Evolutionary conservation across 2,329 filamentous ascomycete genomes (phyloP).

Genomic region (Pseudocercospora ulei): DNA sequence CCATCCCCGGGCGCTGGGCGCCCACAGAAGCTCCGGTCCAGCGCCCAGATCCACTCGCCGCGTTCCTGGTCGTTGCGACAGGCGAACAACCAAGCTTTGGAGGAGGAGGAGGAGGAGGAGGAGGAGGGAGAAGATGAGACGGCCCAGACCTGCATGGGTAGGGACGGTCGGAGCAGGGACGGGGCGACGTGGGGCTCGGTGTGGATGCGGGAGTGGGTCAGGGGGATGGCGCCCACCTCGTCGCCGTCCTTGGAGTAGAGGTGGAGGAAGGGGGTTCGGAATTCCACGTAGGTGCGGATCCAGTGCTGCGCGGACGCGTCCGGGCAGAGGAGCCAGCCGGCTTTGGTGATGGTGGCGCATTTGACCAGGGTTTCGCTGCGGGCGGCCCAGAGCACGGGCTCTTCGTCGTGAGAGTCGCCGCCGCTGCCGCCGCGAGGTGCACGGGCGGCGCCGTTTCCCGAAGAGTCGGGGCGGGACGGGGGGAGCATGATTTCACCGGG

Average conservation of each 20-base stretch:
- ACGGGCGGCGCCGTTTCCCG: constrained; percentile 50
- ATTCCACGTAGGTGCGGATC: constrained; percentile 86
- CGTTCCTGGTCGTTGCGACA: constrained; percentile 83
- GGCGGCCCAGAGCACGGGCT: constrained; percentile 59
- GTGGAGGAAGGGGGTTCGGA: constrained; percentile 83
- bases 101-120: no score
- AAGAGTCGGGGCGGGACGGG: constrained; percentile 54
- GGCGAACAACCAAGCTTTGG: constrained; percentile 90
- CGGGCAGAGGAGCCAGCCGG: constrained; percentile 74
- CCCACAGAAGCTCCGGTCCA: constrained; percentile 72
- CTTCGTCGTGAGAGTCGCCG: constrained; percentile 31
- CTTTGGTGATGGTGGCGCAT: constrained; percentile 63
- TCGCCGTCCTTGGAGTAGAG: constrained; percentile 82
- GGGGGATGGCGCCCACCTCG: constrained; percentile 78
- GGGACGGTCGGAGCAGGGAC: constrained; percentile 47
- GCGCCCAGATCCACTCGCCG: constrained; percentile 90
- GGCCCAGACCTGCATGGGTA: constrained; percentile 59
- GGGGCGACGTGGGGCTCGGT: constrained; percentile 79
- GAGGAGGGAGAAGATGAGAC: no score
- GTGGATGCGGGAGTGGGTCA: constrained; percentile 83
- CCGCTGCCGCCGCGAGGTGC: constrained; percentile 26
- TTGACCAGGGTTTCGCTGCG: constrained; percentile 70
- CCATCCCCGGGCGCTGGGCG: no score
- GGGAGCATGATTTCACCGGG: constrained; percentile 42
- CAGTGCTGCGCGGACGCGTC: constrained; percentile 70